Evolutionary conservation across 1,284 basidiomycete genomes (phyloP).

Genomic region (Termitomyces sp.): DNA sequence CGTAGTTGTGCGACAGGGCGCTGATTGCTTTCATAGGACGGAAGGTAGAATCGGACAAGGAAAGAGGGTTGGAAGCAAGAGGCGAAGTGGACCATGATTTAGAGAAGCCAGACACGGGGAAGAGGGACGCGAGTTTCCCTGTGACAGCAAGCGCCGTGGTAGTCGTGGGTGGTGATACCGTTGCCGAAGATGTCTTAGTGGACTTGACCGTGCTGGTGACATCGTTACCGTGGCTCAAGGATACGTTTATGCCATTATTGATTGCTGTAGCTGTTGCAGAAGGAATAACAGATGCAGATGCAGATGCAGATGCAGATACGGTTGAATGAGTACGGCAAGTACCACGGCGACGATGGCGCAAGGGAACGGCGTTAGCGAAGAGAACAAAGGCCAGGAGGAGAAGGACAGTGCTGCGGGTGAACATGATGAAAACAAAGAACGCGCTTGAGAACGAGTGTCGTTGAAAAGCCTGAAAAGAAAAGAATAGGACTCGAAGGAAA

Average conservation of each 20-base stretch:
- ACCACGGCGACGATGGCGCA: conserved; percentile 18
- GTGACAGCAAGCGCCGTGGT: conserved; percentile 14
- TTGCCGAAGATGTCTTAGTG: conserved; percentile 12
- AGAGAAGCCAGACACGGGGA: conserved; percentile 33
- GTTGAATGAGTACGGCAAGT: conserved; percentile 16
- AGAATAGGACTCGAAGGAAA: conserved; percentile 9
- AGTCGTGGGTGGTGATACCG: conserved; percentile 13
- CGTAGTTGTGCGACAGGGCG: conserved; percentile 36
- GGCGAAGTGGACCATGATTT: conserved; percentile 42
- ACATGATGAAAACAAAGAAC: conserved; percentile 17
- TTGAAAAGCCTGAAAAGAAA: conserved; percentile 12
- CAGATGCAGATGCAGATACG: conserved; percentile 11
- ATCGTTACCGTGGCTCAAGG: conserved; percentile 1
- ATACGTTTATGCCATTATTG: neutral
- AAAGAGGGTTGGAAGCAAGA: conserved; percentile 26
- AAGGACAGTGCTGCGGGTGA: conserved; percentile 15
- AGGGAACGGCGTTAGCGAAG: conserved; percentile 22
- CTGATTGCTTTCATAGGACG: conserved; percentile 32
- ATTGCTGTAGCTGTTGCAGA: conserved; percentile 8
- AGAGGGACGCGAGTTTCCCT: conserved; percentile 31
- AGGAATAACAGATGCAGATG: conserved; percentile 6
- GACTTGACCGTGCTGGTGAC: conserved; percentile 12
- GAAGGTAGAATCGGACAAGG: conserved; percentile 41
- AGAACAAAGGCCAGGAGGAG: conserved; percentile 25
- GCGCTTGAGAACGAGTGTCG: conserved; percentile 12